Conservation (phyloP, 176 grass and related monocot genomes). For the Ensete ventricosum region DNA sequence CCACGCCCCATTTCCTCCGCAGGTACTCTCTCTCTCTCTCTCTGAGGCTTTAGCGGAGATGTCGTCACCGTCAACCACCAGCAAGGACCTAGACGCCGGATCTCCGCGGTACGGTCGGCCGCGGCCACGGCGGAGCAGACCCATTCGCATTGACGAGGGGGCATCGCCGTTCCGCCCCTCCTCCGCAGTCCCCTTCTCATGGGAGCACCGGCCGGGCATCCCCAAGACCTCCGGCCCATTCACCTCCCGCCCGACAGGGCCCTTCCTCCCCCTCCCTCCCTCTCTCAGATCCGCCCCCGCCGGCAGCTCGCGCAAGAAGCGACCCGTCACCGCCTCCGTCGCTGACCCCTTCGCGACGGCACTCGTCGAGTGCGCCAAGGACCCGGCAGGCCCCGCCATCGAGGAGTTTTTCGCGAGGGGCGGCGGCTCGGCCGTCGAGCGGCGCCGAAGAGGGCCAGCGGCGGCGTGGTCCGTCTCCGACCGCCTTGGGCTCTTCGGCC, state of each 20-base stretch:
- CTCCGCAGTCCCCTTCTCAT: constrained; percentile 38
- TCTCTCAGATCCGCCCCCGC: constrained; percentile 7
- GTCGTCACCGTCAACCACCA: not conserved
- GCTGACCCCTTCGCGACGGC: constrained; percentile 16
- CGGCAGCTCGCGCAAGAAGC: not conserved
- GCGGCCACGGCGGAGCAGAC: not conserved
- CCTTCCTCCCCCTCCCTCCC: constrained; percentile 34
- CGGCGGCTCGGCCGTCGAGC: not conserved
- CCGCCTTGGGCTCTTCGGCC: not conserved
- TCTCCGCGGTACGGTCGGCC: not conserved
- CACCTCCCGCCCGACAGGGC: constrained; percentile 35
- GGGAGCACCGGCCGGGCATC: constrained; percentile 34
- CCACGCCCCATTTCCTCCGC: not conserved
- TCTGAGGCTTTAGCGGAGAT: not conserved
- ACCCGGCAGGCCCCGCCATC: constrained; percentile 6
- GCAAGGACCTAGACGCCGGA: not conserved
- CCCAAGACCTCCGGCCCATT: constrained; percentile 4
- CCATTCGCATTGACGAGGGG: constrained; percentile 11
- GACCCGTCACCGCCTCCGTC: not conserved
- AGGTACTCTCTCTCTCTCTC: not conserved
- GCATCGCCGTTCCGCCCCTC: constrained; percentile 35
- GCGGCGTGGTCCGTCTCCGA: not conserved
- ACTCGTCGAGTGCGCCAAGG: constrained; percentile 9
- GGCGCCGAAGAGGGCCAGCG: not conserved
- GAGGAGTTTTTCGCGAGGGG: not conserved